Evolutionary conservation across 1,284 basidiomycete species (phyloP), one percentile per base, ranked within the genome.

Genomic region (Microbotryomycetes sp.): DNA sequence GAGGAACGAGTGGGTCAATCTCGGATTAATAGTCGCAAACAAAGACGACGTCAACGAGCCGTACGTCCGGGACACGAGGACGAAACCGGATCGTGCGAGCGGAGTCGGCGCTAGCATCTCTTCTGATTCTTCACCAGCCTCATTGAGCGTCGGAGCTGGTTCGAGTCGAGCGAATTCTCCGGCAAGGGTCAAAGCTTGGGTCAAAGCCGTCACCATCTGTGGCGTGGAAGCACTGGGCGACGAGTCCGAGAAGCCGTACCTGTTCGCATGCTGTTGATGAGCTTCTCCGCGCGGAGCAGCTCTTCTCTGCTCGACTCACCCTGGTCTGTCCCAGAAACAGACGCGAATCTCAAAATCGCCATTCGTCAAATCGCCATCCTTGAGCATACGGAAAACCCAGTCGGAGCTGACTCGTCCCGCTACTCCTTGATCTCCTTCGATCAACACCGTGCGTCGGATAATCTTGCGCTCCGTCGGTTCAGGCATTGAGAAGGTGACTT

Each of bases 111-210:
- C 59, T 5, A 46, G 9, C 49, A 50, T 18, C 11, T 26, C n/a
- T 26, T 41, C 7, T 29, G 7, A 24, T 23, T 46, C 41, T 46
- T 45, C 3, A 5, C 21, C 4, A 18, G 6, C 54, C 7, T 53
- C 52, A 18, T 28, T 56, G 50, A 62, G 24, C 1, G 54, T 50
- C 15, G 64, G 60, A 27, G 60, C 54, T 3, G 64, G 61, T 21
- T 68, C 59, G n/a, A 68, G 55, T 2, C 67, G 57, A 5, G 67
- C 67, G 45, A 68, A 28, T 31, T 68, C 67, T 41, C 67, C 67
- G 2, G 60, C 54, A n/a, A 62, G 59, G 11, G 55, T 46, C 6
- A 68, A 54, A 3, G 62, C 67, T 35, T 68, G 67, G 6, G 56
- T 62, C 15, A 68, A 50, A 7, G 67, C 67, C 6, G 56, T 52